Base-by-base conservation (phyloP, 2,329 filamentous ascomycete species). In the Eurotiales sp. region DNA sequence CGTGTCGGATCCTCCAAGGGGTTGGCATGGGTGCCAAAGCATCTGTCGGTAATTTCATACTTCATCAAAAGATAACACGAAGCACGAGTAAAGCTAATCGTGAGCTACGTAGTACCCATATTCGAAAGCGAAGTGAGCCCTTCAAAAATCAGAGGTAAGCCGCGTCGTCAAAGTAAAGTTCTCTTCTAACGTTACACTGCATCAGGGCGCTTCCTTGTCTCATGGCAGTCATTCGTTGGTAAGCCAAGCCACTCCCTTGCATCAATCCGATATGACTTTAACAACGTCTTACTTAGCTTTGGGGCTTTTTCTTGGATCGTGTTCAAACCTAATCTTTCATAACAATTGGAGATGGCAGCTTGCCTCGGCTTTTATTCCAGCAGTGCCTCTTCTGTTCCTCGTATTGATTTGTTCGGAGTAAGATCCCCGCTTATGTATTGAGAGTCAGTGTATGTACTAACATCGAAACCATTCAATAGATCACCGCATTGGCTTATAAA, bases 21-120 rank as follows among this genome's bases (percentile, higher is more conserved):
- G 59, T 67, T 21, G 65, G 65, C 23, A 67, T 67, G 62, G 65
- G 65, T 1, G 58, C 58, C 19, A 67, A 68, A 46, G 66, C 63
- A 7, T 61, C 59, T 3, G 57, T 66, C 30, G 52, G 52, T 55
- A 41, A 8, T 25, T 48, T 8, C 8, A 30, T 32, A 8, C 19
- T 10, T 15, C 8, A 17, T 19, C 41, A n/a, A n/a, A n/a, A n/a
- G n/a, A n/a, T n/a, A n/a, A n/a, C n/a, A n/a, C n/a, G n/a, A n/a
- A n/a, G n/a, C n/a, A n/a, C n/a, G n/a, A n/a, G n/a, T n/a, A n/a
- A n/a, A n/a, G n/a, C n/a, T n/a, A n/a, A n/a, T n/a, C n/a, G n/a
- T n/a, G n/a, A n/a, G n/a, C n/a, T n/a, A n/a, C n/a, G n/a, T n/a
- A 23, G 59, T 63, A 1, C 63, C 65, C 2, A 62, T 68, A 39